These are phyloP conservation scores for Paspalum notatum DNA, from an alignment of 176 grass and related monocot species.

Conservation along the genomic window DNA sequence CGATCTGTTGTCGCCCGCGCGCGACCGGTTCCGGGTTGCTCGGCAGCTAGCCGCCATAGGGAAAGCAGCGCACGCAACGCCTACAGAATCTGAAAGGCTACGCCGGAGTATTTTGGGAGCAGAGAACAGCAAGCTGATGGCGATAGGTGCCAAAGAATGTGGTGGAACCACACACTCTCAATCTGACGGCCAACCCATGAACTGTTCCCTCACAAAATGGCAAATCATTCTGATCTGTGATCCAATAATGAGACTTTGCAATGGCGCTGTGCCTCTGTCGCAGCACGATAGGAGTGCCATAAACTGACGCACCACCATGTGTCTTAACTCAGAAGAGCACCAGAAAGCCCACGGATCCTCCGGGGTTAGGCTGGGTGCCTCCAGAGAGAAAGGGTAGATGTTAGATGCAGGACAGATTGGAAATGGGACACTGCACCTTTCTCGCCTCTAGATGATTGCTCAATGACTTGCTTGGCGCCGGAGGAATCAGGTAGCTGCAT, in stretches of 20 bases:
- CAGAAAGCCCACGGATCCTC: conserved; percentile 21
- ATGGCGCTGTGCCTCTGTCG: background rate
- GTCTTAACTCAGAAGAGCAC: background rate
- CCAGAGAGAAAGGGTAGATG: background rate
- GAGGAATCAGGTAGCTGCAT: conserved; percentile 34
- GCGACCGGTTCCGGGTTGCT: conserved; percentile 34
- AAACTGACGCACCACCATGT: background rate
- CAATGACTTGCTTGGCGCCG: conserved; percentile 48
- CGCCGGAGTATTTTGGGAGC: no score
- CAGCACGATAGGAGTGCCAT: no score
- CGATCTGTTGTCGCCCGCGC: background rate
- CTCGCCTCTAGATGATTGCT: conserved; percentile 18
- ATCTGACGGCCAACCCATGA: no score
- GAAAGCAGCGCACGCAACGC: conserved; percentile 26
- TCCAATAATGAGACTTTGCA: no score
- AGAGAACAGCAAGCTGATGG: no score
- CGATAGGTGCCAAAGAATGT: no score
- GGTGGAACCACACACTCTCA: no score
- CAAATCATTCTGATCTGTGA: no score
- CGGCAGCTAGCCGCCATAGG: conserved; percentile 38
- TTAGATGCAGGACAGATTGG: background rate
- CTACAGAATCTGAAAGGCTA: background rate
- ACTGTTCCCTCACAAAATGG: no score
- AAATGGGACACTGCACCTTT: background rate
- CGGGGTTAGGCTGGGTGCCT: background rate